Percentiles rank a stretch among this genome's conserved stretches.
Evolutionary conservation across 306 rosid genomes (phyloP).

Genomic region (Quercus ilex): DNA sequence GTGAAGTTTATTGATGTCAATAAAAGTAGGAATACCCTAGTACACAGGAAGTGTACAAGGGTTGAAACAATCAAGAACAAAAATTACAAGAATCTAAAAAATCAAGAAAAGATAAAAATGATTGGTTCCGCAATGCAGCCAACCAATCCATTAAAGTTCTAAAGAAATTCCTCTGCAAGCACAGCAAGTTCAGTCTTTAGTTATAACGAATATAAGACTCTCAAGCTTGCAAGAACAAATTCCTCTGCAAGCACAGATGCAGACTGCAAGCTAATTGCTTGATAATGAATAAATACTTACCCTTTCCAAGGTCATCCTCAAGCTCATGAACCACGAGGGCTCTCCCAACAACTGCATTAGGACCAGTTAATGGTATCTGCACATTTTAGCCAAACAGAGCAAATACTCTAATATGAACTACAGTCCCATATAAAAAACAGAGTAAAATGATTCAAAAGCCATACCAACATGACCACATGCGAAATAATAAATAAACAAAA

Average conservation of each 20-base stretch:
- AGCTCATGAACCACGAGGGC: conserved; percentile 89
- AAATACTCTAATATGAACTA: conserved; percentile 4
- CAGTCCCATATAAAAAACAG: not conserved
- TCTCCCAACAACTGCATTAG: conserved; percentile 76
- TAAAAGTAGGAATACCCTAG: no score
- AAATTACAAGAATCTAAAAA: no score
- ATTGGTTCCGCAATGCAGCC: no score
- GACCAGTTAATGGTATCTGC: conserved; percentile 76
- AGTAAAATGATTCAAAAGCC: not conserved
- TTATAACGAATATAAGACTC: not conserved
- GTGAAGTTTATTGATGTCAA: no score
- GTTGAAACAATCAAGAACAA: no score
- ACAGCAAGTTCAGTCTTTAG: not conserved
- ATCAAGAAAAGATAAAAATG: no score
- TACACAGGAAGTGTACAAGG: no score
- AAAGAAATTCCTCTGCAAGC: no score
- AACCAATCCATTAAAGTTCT: no score
- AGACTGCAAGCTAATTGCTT: not conserved
- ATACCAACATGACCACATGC: not conserved
- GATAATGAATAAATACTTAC: conserved; percentile 32
- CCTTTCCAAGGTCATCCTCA: conserved; percentile 85
- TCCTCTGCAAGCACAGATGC: conserved; percentile 1
- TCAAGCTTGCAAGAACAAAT: conserved; percentile 13
- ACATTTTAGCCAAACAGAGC: conserved; percentile 9
- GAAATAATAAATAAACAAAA: not conserved